Evolutionary conservation across 2,329 filamentous ascomycete genomes (phyloP).

Genomic region (Trichophyton simii): DNA sequence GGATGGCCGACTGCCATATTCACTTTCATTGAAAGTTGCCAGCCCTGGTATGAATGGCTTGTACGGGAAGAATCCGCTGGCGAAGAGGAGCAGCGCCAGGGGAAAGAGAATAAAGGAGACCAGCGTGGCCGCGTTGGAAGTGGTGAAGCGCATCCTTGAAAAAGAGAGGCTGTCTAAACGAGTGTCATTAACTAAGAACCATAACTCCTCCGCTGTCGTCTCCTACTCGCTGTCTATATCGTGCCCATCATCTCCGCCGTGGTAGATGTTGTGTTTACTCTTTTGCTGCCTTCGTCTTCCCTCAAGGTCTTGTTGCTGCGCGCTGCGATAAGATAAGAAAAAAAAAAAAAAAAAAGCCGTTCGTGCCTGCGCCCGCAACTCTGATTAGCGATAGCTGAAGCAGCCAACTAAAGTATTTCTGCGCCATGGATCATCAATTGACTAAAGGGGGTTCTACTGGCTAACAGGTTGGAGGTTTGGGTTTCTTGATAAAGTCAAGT

Average conservation of each 20-base stretch:
- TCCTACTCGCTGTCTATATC: background rate
- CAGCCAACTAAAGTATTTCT: background rate
- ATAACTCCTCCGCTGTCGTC: background rate
- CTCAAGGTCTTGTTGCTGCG: background rate
- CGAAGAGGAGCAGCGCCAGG: constrained; percentile 62
- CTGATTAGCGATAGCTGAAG: background rate
- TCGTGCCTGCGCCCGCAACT: background rate
- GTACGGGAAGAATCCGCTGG: constrained; percentile 90
- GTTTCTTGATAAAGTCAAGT: background rate
- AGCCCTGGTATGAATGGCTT: constrained; percentile 85
- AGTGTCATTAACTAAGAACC: background rate
- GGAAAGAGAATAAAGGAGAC: constrained; percentile 67
- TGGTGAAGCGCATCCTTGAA: background rate
- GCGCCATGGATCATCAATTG: background rate
- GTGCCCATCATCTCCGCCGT: background rate
- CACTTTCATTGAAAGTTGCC: constrained; percentile 47
- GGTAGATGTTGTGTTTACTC: background rate
- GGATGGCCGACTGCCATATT: constrained; percentile 44
- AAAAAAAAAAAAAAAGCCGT: background rate
- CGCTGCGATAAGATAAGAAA: background rate
- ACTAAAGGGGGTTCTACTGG: too few relatives aligned
- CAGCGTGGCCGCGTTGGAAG: background rate
- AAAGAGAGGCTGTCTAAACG: background rate
- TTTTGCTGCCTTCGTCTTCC: too few relatives aligned
- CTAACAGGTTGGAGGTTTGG: background rate